phyloP scores from a whole-genome alignment of 352 stramenopile species.

The Globisporangium spiculum region DNA sequence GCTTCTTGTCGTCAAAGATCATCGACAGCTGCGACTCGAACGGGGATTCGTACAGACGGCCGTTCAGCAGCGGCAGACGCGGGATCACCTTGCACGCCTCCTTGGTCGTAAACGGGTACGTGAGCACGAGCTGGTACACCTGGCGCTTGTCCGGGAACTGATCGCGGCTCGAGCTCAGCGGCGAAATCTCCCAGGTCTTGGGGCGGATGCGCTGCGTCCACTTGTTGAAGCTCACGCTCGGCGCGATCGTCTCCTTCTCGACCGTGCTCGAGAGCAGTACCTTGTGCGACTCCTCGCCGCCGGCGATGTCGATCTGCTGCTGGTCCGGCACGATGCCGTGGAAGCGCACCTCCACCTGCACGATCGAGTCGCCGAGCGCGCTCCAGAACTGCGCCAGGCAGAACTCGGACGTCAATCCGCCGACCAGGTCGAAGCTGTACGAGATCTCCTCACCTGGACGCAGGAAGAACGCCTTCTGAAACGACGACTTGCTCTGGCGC shows the following conservation, averaged over 20 bases:
- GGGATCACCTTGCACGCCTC: conserved; percentile 84
- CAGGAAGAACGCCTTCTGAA: conserved; percentile 66
- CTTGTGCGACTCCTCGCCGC: conserved; percentile 70
- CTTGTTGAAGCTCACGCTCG: conserved; percentile 74
- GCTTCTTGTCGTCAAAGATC: conserved; percentile 94
- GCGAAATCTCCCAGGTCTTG: conserved; percentile 67
- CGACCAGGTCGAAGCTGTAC: conserved; percentile 74
- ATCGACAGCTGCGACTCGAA: conserved; percentile 93
- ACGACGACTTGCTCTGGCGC: conserved; percentile 71
- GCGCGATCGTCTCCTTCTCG: conserved; percentile 74
- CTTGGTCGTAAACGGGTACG: conserved; percentile 88
- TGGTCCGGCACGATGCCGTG: conserved; percentile 78
- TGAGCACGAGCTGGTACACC: conserved; percentile 88
- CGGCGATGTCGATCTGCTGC: conserved; percentile 49
- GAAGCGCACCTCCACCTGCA: conserved; percentile 85
- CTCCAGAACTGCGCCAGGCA: conserved; percentile 91
- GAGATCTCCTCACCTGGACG: conserved; percentile 57
- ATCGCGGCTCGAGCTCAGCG: conserved; percentile 80
- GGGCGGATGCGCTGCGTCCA: conserved; percentile 84
- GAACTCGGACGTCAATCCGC: conserved; percentile 82
- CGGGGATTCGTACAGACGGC: conserved; percentile 91
- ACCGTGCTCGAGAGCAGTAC: conserved; percentile 72
- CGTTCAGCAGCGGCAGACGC: conserved; percentile 74
- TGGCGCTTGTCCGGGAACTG: conserved; percentile 80
- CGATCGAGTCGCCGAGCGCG: conserved; percentile 71